A percentile compares a stretch with the other conserved stretches of the same genome.
These are phyloP conservation scores for Macrophomina pseudophaseolina DNA, from an alignment of 2,329 filamentous ascomycete genomes.

Conservation along the genomic window DNA sequence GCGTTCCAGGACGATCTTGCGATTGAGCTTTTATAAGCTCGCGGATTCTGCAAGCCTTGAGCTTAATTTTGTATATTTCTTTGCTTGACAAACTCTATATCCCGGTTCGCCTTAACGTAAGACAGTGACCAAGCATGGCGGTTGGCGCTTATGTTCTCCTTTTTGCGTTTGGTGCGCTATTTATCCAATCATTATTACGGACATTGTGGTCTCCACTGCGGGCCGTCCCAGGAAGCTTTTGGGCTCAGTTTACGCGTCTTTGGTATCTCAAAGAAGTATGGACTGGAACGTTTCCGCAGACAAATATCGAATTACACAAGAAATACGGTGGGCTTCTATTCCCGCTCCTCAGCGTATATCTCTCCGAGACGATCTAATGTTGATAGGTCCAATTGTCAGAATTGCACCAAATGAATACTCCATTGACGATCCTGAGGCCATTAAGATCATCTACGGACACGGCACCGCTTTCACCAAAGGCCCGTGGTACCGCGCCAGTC, in stretches of 20 bases:
- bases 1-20: background rate
- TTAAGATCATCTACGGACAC: constrained; percentile 39
- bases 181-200: background rate
- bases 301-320: constrained; percentile 43
- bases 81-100: background rate
- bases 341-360: background rate
- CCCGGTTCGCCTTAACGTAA: background rate
- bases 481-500: constrained; percentile 58
- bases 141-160: background rate
- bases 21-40: background rate
- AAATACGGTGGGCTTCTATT: background rate
- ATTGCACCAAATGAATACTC: constrained; percentile 39
- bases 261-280: background rate
- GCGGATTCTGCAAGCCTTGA: background rate
- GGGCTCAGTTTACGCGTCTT: background rate
- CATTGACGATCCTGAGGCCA: constrained; percentile 37
- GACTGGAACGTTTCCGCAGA: background rate
- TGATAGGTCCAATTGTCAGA: constrained; percentile 39
- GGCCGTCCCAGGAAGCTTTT: background rate
- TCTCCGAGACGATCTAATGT: background rate
- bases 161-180: background rate
- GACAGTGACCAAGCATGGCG: background rate
- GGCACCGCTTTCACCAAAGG: constrained; percentile 60
- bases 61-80: background rate
- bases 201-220: background rate